Base-by-base conservation (phyloP, 2,329 filamentous ascomycete genomes). In the Fusarium vanettenii region DNA sequence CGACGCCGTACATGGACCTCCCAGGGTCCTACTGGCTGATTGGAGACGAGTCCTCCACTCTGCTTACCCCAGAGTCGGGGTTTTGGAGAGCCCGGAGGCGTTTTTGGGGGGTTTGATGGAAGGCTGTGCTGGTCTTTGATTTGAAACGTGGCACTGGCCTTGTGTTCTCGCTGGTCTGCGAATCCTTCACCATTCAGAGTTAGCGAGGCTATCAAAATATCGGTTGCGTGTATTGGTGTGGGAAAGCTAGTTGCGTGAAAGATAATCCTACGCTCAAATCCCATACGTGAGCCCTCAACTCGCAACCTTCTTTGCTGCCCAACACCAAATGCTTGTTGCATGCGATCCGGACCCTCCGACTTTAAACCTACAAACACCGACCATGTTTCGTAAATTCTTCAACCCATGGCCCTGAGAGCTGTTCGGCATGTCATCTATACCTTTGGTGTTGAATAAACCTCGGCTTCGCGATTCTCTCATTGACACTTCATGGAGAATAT, bases 11-110 rank as follows among this genome's bases (percentile, higher is more conserved):
- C 20, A 61, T 56, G 37, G 18, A 13, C 27, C 18, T 9, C 18
- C 20, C 27, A 43, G 59, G 29, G 59, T 25, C 0, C 56, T 52
- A 64, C 48, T 71, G 43, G 64, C 14, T 66, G 35, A 33, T 60
- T 64, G 10, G 10, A 41, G 48, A 20, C 27, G 10, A 56, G 60
- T 45, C 56, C 35, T 33, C 66, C 61, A 60, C 70, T n/a, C 18
- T 72, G 60, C 31, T 73, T 63, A 56, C 70, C 50, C 33, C 56
- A 55, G 10, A 14, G 50, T 55, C 50, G 50, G 50, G 18, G 50
- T n/a, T 29, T 48, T 52, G 25, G 48, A n/a, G 48, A 56, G 20
- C 3, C 29, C 52, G n/a, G 52, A 56, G 52, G 27, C 29, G 29
- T 22, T 35, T 31, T 31, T 50, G 18, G 5, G 10, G 11, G 8